Conservation (phyloP, 176 grass and related monocot genomes). For the Ensete ventricosum region DNA sequence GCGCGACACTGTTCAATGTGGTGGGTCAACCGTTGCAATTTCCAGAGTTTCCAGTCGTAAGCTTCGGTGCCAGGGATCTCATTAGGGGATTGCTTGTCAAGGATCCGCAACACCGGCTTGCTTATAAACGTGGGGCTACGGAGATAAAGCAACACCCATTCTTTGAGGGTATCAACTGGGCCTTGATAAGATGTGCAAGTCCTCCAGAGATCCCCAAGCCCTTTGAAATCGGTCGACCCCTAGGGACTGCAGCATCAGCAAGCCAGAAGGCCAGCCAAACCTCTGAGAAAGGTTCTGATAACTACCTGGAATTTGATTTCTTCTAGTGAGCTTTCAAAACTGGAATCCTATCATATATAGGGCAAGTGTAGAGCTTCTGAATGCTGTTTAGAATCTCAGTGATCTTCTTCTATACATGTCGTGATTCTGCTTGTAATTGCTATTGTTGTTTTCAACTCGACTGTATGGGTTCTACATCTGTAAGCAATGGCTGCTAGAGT, state of each 20-base stretch:
- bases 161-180: neutral
- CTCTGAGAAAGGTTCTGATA: neutral
- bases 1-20: neutral
- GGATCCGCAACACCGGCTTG: neutral
- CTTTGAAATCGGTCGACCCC: neutral
- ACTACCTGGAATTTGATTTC: neutral
- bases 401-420: too few species aligned
- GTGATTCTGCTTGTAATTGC: too few species aligned
- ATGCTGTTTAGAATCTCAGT: too few species aligned
- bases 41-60: neutral
- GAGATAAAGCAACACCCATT: neutral
- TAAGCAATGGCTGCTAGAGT: too few species aligned
- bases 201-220: neutral
- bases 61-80: neutral
- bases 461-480: too few species aligned
- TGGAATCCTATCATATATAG: too few species aligned
- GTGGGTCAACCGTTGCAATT: neutral
- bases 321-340: neutral
- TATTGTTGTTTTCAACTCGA: too few species aligned
- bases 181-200: neutral
- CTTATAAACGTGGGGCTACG: neutral
- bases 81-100: neutral
- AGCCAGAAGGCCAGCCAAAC: neutral
- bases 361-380: too few species aligned
- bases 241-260: neutral